Percentiles rank a stretch among this genome's conserved stretches.
Evolutionary conservation across 148 eudicot species (phyloP).

Genomic region (Rhododendron mucronatum): DNA sequence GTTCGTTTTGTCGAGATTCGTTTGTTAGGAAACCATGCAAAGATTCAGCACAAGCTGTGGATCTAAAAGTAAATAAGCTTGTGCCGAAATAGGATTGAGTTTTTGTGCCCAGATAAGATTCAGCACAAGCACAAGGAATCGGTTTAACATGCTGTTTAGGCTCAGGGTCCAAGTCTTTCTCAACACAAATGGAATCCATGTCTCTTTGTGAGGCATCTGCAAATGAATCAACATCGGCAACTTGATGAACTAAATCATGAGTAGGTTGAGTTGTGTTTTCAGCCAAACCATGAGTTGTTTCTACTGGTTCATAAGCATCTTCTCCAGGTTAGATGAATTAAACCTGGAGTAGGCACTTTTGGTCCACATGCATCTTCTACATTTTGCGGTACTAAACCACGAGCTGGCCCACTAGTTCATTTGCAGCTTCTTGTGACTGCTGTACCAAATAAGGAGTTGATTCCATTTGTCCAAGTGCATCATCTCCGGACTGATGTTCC

Average conservation of each 20-base stretch:
- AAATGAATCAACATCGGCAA: slow-evolving; percentile 15
- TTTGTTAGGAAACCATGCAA: not conserved
- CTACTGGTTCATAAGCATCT: slow-evolving; percentile 19
- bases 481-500: slow-evolving; percentile 17
- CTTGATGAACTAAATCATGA: slow-evolving; percentile 13
- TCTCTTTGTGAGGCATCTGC: slow-evolving; percentile 16
- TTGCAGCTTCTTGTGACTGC: slow-evolving; percentile 21
- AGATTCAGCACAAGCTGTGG: not conserved
- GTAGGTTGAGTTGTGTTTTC: slow-evolving; percentile 19
- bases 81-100: too few relatives aligned
- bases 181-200: slow-evolving; percentile 10
- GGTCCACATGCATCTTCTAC: slow-evolving; percentile 18
- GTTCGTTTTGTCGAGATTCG: not conserved
- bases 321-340: slow-evolving; percentile 17
- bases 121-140: too few relatives aligned
- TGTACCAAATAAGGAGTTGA: slow-evolving; percentile 11
- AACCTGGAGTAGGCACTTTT: slow-evolving; percentile 17
- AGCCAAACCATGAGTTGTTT: slow-evolving; percentile 9
- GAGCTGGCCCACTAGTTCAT: slow-evolving; percentile 18
- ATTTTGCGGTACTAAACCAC: slow-evolving; percentile 13
- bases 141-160: not conserved
- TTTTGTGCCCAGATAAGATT: too few relatives aligned
- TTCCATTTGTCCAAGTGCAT: slow-evolving; percentile 18
- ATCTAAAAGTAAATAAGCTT: too few relatives aligned
- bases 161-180: not conserved